Base-by-base conservation (phyloP, 768 basidiomycete species). In the Leccinum imitatum region DNA sequence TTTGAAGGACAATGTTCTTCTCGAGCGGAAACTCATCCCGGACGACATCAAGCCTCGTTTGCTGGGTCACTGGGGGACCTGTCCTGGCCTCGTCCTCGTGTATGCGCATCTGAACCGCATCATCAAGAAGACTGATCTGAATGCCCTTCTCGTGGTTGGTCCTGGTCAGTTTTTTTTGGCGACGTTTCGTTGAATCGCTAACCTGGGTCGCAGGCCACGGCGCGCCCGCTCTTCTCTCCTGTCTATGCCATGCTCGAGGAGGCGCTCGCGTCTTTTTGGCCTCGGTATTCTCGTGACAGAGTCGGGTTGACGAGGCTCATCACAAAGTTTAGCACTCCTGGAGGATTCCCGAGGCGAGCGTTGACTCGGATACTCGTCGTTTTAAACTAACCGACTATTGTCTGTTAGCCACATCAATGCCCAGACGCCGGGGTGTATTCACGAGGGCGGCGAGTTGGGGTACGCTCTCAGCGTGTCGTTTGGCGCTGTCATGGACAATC, bases 401-500 rank as follows among this genome's bases (percentile, higher is more conserved):
- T 25, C n/a, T 58, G 52, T 11, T 37, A 87, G 86, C 65, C 86
- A 88, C 59, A 84, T 89, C 64, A 90, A 93, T 59, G 89, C 93
- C 0, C 84, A 91, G 72, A 93, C 91, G 1, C 94, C 93, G 19
- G 94, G 94, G 6, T 81, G 84, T 3, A 95, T 97, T 62, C 94
- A 97, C 66, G 94, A 97, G 75, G 94, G 94, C 56, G 89, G 88
- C 30, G 94, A 95, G 72, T 82, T 95, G 14, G 93, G 94, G 8
- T 96, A 95, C 64, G 92, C 92, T 4, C 84, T 95, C 39, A 82
- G 87, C 46, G 93, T 93, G 9, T 82, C 91, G 1, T 95, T 91
- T 68, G 94, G 94, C 37, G 87, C 90, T 25, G 86, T 91, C 65
- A 93, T 96, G 90, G 94, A 97, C 71, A 88, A 91, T 63, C 93